Percentiles rank a stretch among this genome's conserved stretches.
Evolutionary conservation across 805 yeast species (phyloP).

Genomic region (Wickerhamiella parazyma): DNA sequence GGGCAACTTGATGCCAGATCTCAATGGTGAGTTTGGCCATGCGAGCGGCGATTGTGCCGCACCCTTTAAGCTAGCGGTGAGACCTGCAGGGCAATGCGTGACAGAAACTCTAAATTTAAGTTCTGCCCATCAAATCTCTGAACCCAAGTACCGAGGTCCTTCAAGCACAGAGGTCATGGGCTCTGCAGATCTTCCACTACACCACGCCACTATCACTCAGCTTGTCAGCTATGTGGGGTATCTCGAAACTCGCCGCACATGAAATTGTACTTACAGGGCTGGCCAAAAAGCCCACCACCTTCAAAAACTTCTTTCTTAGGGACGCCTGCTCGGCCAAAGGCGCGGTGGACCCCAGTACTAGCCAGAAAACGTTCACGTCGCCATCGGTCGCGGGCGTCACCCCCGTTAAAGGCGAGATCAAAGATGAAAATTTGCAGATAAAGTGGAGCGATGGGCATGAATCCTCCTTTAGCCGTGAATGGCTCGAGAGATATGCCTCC

Average conservation of each 20-base stretch:
- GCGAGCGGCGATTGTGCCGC: too few species aligned
- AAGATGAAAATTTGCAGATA: constrained; percentile 29
- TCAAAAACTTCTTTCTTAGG: constrained; percentile 36
- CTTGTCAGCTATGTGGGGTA: constrained; percentile 12
- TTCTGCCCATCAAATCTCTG: too few species aligned
- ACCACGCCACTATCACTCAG: too few species aligned
- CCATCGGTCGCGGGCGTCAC: constrained; percentile 24
- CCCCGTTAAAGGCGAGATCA: constrained; percentile 15
- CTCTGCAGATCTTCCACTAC: too few species aligned
- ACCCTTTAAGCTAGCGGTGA: too few species aligned
- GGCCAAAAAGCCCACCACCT: constrained; percentile 10
- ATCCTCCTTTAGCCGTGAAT: constrained; percentile 32
- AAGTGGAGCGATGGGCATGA: constrained; percentile 37
- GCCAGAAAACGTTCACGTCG: constrained; percentile 55
- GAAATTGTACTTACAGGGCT: constrained; percentile 5
- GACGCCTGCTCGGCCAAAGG: constrained; percentile 39
- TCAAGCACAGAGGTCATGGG: too few species aligned
- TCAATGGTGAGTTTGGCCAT: too few species aligned
- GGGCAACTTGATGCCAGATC: too few species aligned
- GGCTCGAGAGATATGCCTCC: constrained; percentile 34
- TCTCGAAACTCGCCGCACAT: neutral
- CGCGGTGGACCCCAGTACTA: constrained; percentile 42
- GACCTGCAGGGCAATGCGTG: too few species aligned
- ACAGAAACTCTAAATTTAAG: too few species aligned
- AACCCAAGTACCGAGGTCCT: too few species aligned